A percentile compares a stretch with the other conserved stretches of the same genome.
Conservation (phyloP, 257 asterid genomes). For the Scutellaria baicalensis region DNA sequence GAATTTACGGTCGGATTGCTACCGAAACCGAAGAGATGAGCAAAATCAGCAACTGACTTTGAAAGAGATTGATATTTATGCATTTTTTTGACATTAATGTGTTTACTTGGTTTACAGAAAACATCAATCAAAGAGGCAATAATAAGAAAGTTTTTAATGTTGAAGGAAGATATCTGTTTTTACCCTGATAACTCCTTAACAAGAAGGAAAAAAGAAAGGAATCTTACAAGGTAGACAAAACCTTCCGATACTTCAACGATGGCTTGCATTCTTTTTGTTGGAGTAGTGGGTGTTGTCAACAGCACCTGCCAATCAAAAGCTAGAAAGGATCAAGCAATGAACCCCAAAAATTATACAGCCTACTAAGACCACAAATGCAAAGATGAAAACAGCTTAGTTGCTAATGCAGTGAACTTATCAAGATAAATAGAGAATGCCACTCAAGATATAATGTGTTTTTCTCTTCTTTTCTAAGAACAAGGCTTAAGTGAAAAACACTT, state of each 20-base stretch:
- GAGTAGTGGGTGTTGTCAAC: conserved; percentile 90
- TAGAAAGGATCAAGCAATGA: neutral
- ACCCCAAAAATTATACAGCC: neutral
- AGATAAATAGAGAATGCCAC: neutral
- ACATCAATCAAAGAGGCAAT: neutral
- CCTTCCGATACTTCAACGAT: conserved; percentile 86
- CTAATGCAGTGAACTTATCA: neutral
- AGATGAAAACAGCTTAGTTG: neutral
- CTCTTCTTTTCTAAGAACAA: neutral
- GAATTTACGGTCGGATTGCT: neutral
- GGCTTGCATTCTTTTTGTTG: conserved; percentile 60
- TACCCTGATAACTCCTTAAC: neutral
- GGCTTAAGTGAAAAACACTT: neutral
- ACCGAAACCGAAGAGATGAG: neutral
- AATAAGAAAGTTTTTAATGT: neutral
- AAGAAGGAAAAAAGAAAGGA: neutral
- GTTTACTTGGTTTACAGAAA: neutral
- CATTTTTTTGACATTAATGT: neutral
- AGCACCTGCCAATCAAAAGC: conserved; percentile 48
- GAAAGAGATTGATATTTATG: neutral
- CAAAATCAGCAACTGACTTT: neutral
- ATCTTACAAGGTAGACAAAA: conserved; percentile 81
- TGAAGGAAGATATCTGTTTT: neutral
- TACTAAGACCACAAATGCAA: neutral
- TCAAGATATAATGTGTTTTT: neutral